These are phyloP conservation scores for Peronosclerospora sorghi DNA, from an alignment of 352 stramenopile genomes.

Conservation along the genomic window DNA sequence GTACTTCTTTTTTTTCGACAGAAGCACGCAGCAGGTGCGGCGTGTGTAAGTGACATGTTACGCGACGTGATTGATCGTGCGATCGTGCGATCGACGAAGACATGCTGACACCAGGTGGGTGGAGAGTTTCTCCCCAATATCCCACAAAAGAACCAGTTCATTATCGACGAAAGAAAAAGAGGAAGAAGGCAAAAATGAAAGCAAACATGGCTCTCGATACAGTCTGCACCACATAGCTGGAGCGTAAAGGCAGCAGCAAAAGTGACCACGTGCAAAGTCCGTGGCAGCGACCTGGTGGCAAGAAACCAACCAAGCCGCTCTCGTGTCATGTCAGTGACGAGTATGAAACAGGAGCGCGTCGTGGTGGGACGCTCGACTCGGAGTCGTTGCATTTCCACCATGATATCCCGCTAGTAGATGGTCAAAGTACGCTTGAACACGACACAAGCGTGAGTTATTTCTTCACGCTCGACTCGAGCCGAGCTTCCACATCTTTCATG, in stretches of 20 bases:
- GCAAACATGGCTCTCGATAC: neutral
- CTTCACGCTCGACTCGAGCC: constrained; percentile 26
- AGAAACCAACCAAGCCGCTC: constrained; percentile 3
- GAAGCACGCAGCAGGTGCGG: constrained; percentile 14
- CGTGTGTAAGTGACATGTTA: constrained; percentile 25
- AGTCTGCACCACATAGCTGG: too few species aligned
- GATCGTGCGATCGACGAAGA: constrained; percentile 17
- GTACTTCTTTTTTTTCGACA: constrained; percentile 13
- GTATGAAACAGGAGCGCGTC: constrained; percentile 13
- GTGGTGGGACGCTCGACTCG: constrained; percentile 16
- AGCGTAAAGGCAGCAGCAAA: neutral
- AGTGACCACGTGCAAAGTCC: neutral
- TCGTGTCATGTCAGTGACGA: constrained; percentile 1
- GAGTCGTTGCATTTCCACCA: constrained; percentile 16
- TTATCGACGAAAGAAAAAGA: constrained; percentile 19
- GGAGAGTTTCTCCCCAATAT: constrained; percentile 3
- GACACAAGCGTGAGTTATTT: constrained; percentile 26
- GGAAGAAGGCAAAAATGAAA: constrained; percentile 24
- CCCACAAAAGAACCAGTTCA: neutral
- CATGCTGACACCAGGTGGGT: constrained; percentile 9
- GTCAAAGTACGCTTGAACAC: constrained; percentile 11
- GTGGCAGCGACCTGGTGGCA: constrained; percentile 3
- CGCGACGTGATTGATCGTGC: constrained; percentile 28
- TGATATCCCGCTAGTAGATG: constrained; percentile 10
- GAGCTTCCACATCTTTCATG: too few species aligned